Conservation (phyloP, 169 alveolate genomes). For the Perkinsus marinus region DNA sequence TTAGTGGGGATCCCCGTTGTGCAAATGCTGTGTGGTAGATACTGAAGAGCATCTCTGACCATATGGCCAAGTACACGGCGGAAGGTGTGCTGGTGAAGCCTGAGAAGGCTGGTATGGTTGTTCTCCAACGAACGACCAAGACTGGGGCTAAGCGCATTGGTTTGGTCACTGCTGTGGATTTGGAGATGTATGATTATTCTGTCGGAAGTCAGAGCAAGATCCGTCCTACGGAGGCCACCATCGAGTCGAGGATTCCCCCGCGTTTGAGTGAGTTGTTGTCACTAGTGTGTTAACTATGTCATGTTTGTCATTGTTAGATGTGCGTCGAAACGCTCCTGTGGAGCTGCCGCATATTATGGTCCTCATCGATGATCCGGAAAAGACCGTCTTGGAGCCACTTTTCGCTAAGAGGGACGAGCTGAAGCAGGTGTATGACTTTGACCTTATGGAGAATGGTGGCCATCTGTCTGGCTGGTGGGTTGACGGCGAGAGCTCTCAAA, state of each 20-base stretch:
- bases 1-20: too few species aligned
- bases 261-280: slow-evolving; percentile 6
- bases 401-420: not conserved
- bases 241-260: not conserved
- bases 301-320: not conserved
- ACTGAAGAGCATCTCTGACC: slow-evolving; percentile 2
- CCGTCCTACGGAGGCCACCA: not conserved
- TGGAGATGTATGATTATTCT: slow-evolving; percentile 18
- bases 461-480: slow-evolving; percentile 31
- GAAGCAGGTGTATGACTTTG: slow-evolving; percentile 7
- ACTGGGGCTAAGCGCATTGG: slow-evolving; percentile 13
- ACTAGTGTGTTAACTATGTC: not conserved
- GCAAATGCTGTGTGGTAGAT: not conserved
- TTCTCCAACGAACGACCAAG: slow-evolving; percentile 7
- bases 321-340: not conserved
- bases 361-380: slow-evolving; percentile 19
- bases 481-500: slow-evolving; percentile 7
- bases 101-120: slow-evolving; percentile 1
- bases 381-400: slow-evolving; percentile 12
- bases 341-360: slow-evolving; percentile 24
- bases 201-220: not conserved
- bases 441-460: slow-evolving; percentile 35
- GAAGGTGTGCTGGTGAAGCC: not conserved
- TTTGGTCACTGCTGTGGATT: slow-evolving; percentile 15
- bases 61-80: not conserved